Evolutionary conservation across 257 asterid species (phyloP), one percentile per base, ranked within the genome.

Genomic region (Penstemon newberryi): DNA sequence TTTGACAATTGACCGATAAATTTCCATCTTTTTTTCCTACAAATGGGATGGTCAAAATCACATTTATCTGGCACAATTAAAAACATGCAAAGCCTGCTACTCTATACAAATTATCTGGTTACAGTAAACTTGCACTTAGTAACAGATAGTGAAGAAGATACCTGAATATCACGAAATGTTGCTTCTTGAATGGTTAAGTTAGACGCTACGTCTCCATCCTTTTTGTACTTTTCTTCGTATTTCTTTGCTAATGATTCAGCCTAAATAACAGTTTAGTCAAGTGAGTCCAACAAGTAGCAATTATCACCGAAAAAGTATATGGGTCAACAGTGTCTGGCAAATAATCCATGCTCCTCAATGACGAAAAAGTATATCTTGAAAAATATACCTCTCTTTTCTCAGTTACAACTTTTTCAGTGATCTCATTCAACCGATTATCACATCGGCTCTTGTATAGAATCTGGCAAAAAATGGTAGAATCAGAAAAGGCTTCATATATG

Each of bases 111-210:
- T 40, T 55, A 39, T 4, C 44, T 39, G 56, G 54, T 71, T 50
- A 61, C 62, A 15, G 18, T 15, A 15, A 15, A 53, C 42, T 55
- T 59, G 37, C 59, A 65, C 63, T 19, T 12, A 6, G 60, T 38
- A 60, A 64, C n/a, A 54, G 54, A 43, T 58, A 62, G 72, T 57
- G 60, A 45, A 25, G 58, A 66, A 56, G 38, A 62, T 80, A 94
- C 99, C 92, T 94, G 99, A 87, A 94, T 85, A 81, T 94, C 96
- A 9, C 95, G 90, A 81, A 91, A 94, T 18, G 99, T 89, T 50
- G 99, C 90, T 85, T 91, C 98, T 84, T 94, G 94, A 65, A 89
- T 83, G 12, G 98, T 82, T 79, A 94, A 85, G 75, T 87, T 94
- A 43, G 99, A 91, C 45, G 96, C 96, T 44, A 94, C 96, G 69